Evolutionary conservation across 768 basidiomycete species (phyloP), one percentile per base, ranked within the genome.

Genomic region (Lyophyllum shimeji): DNA sequence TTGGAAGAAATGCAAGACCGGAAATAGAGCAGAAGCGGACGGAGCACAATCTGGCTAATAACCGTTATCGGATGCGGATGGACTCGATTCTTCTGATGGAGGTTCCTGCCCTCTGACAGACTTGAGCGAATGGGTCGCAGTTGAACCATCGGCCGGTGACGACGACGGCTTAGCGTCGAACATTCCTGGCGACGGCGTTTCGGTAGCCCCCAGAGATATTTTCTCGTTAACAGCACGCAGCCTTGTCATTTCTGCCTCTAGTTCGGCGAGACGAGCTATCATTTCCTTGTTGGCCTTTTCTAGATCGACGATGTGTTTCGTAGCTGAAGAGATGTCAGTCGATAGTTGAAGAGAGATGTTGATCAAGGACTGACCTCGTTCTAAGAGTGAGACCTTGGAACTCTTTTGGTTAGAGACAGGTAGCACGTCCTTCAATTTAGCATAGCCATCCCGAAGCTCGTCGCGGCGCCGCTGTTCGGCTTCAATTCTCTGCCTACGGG

Each of bases 401-500:
- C 88, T 87, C 76, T 94, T 92, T 78, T 93, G 91, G 71, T 92
- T 93, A 12, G 89, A 90, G 51, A 87, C 81, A 2, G 93, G 93
- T 7, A 95, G 77, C 23, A 90, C 89, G 59, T 93, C 91, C 73
- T 92, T 93, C 71, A 95, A 76, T 66, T 88, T 86, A 33, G 88
- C 87, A 72, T 95, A 95, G 24, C 91, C 93, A 65, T 95, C 93
- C 58, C 93, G 82, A 58, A 95, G 79, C 72, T 95, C 93, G 71
- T 94, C 92, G 60, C 93, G 81, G 55, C 93, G 80, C 44, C 92
- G 79, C 75, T 95, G 90, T 71, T 93, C 90, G n/a, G 90, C 91
- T 74, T 93, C 90, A 54, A 93, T 93, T 51, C 91, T 79, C 71
- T 93, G 90, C 66, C 85, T 78, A 29, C 91, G 77, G 8, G 91